phyloP scores from a whole-genome alignment of 2,329 filamentous ascomycete genomes.

The Rhynchosporium graminicola region DNA sequence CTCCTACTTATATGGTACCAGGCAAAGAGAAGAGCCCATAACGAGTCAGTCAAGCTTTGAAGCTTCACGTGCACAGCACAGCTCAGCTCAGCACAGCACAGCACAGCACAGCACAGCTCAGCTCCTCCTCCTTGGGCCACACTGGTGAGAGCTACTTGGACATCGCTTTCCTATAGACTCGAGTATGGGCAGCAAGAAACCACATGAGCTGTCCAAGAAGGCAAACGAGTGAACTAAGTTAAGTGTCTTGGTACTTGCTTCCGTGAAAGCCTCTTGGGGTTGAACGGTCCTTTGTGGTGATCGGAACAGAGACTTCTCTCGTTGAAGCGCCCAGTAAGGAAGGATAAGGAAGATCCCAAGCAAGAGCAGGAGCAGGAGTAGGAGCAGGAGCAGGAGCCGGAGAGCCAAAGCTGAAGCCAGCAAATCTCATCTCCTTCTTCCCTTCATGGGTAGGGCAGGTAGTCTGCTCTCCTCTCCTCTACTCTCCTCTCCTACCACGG shows the following conservation, averaged over 20 bases:
- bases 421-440: background rate
- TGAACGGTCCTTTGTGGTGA: no score
- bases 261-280: background rate
- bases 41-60: background rate
- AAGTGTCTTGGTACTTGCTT: background rate
- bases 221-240: background rate
- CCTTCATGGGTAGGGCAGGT: no score
- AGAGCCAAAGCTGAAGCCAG: background rate
- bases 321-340: no score
- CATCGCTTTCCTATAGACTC: background rate
- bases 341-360: no score
- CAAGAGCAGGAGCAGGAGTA: background rate
- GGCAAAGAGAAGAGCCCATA: no score
- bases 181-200: background rate
- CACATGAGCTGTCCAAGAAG: background rate
- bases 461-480: background rate
- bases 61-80: conserved; percentile 1
- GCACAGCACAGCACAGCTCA: background rate
- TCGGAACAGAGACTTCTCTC: no score
- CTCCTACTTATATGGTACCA: no score
- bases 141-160: no score
- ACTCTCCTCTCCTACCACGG: background rate
- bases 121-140: background rate
- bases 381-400: background rate
- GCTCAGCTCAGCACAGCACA: background rate